Conservation (phyloP, 495 filamentous ascomycete genomes). For the Hyaloscypha variabilis region DNA sequence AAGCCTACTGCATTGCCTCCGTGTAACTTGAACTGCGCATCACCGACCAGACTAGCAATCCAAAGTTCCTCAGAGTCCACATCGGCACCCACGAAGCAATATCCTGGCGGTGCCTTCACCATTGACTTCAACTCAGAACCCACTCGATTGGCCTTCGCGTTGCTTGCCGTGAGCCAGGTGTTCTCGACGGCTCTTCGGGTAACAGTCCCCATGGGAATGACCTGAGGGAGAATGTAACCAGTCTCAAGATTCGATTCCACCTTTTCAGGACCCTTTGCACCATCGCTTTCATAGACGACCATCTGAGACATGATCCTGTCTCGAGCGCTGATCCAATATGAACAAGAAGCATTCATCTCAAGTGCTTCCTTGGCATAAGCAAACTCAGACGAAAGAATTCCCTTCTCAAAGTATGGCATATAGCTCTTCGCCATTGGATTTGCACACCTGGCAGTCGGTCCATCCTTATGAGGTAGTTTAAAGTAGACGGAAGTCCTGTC, state of each 20-base stretch:
- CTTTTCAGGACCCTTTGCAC: conserved; percentile 22
- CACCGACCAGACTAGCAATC: conserved; percentile 95
- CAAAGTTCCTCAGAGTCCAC: conserved; percentile 99
- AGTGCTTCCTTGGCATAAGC: conserved; percentile 89
- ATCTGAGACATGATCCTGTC: conserved; percentile 92
- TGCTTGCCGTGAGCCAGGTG: conserved; percentile 97
- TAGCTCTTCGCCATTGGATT: conserved; percentile 91
- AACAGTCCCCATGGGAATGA: conserved; percentile 98
- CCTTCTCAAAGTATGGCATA: conserved; percentile 86
- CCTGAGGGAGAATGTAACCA: conserved; percentile 94
- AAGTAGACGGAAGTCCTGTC: conserved; percentile 74
- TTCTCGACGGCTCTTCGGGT: conserved; percentile 97
- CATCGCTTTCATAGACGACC: conserved; percentile 81
- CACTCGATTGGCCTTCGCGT: conserved; percentile 93
- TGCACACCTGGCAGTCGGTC: conserved; percentile 78
- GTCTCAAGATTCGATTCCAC: conserved; percentile 36
- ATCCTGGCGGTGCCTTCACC: conserved; percentile 88
- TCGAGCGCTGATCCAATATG: conserved; percentile 96
- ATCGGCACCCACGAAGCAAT: conserved; percentile 94
- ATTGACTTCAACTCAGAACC: conserved; percentile 97
- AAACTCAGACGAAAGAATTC: conserved; percentile 82
- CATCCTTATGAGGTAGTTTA: conserved; percentile 96
- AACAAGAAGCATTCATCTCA: conserved; percentile 97
- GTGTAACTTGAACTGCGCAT: conserved; percentile 90
- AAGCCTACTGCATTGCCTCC: conserved; percentile 97